Evolutionary conservation across 768 basidiomycete species (phyloP).

Genomic region (Amanita pseudoporphyria): DNA sequence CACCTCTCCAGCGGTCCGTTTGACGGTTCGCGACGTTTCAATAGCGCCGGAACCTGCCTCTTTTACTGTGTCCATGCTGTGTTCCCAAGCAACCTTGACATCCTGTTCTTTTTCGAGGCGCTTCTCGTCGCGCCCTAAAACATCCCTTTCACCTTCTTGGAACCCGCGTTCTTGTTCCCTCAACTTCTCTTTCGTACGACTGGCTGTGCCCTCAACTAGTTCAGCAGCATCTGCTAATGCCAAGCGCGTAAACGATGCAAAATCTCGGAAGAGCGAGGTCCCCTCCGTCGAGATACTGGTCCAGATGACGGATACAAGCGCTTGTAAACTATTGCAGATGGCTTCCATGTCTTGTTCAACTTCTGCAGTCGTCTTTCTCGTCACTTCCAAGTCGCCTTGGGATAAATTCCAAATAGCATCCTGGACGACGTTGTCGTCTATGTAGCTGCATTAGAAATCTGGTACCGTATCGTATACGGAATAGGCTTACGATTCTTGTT

Average conservation of each 20-base stretch:
- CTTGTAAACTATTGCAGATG: slow-evolving; percentile 39
- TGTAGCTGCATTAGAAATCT: not conserved
- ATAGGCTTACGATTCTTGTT: slow-evolving; percentile 47
- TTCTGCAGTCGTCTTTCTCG: slow-evolving; percentile 26
- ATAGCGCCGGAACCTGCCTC: slow-evolving; percentile 47
- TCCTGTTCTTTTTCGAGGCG: slow-evolving; percentile 38
- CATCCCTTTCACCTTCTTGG: slow-evolving; percentile 49
- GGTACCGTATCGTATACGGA: not conserved
- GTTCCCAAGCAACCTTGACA: slow-evolving; percentile 47
- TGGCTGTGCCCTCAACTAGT: slow-evolving; percentile 41
- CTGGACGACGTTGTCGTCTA: slow-evolving; percentile 59
- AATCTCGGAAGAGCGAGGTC: slow-evolving; percentile 44
- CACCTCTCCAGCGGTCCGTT: slow-evolving; percentile 32
- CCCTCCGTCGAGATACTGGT: slow-evolving; percentile 44
- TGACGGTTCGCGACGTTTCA: slow-evolving; percentile 37
- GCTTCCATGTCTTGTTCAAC: slow-evolving; percentile 40
- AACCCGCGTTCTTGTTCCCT: slow-evolving; percentile 49
- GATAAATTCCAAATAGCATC: slow-evolving; percentile 57
- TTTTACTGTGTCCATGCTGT: slow-evolving; percentile 58
- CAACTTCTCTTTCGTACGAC: slow-evolving; percentile 39
- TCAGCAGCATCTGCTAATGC: slow-evolving; percentile 62
- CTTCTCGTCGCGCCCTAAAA: slow-evolving; percentile 43
- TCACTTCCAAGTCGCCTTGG: slow-evolving; percentile 38
- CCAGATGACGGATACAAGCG: slow-evolving; percentile 44
- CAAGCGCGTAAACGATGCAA: slow-evolving; percentile 55